Evolutionary conservation across 257 asterid genomes (phyloP), one percentile per base, ranked within the genome.

Genomic region (Gentiana straminea): DNA sequence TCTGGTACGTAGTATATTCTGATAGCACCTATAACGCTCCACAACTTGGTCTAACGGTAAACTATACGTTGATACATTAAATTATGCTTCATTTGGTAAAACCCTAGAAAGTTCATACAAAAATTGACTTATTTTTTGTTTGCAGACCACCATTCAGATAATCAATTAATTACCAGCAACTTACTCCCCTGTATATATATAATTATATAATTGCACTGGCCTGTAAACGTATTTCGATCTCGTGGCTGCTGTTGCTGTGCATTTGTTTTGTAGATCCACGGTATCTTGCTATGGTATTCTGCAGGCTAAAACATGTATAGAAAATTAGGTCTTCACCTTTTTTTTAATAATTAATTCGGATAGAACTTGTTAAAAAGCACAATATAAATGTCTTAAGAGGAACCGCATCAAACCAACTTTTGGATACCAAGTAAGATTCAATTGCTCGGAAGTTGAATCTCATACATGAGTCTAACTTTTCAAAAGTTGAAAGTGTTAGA

Each of bases 271-370:
- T 68, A 56, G 66, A 63, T 46, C 70, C 76, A 6, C 63, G 64
- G 62, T 85, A 85, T 73, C 67, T 80, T 72, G 67, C 71, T 15
- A 85, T 65, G 12, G 75, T 72, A 57, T 66, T 74, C 35, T 69
- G 79, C 71, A 78, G 76, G 74, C 95, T 85, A 66, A 52, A 61
- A 10, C 13, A 62, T 3, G 59, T 54, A 55, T 59, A 61, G n/a
- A 15, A 37, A 3, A 52, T 34, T 43, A 45, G 9, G n/a, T 49
- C 13, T 49, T n/a, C n/a, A 39, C 0, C 9, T 10, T 41, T 2
- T 2, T 41, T 41, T 4, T 1, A 2, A 41, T 41, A 2, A 41
- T 5, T 24, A 41, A 41, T 41, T 10, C 3, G 46, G 46, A 41
- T 41, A 41, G 7, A 24, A 10, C 8, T 2, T 41, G 44, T 24